Percentiles rank a stretch among this genome's conserved stretches.
These are phyloP conservation scores for Tetrahymena borealis DNA, from an alignment of 73 alveolate genomes.

Conservation along the genomic window DNA sequence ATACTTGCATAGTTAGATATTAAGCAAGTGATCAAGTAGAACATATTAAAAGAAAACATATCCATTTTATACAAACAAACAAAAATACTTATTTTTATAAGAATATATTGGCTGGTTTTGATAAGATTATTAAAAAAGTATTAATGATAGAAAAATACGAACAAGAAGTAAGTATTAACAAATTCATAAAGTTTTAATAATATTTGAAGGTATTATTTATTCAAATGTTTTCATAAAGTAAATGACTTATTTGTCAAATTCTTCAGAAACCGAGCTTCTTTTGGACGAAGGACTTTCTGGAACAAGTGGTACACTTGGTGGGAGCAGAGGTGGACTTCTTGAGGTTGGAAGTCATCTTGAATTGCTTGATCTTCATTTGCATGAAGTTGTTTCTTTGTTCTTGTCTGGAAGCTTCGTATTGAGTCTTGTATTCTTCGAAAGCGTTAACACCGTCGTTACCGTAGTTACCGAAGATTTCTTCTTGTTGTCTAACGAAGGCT, in stretches of 20 bases:
- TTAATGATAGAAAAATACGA: not conserved
- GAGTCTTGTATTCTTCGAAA: not conserved
- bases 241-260: not conserved
- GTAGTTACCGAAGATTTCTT: not conserved
- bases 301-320: not conserved
- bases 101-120: too few relatives aligned
- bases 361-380: not conserved
- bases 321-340: too few relatives aligned
- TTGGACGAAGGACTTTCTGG: not conserved
- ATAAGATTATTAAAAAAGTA: too few relatives aligned
- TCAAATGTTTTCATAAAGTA: too few relatives aligned
- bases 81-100: too few relatives aligned
- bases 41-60: too few relatives aligned
- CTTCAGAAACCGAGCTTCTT: constrained; percentile 2
- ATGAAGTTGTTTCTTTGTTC: not conserved
- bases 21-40: too few relatives aligned
- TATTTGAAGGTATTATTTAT: too few relatives aligned
- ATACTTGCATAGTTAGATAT: too few relatives aligned
- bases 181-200: too few relatives aligned
- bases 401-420: not conserved
- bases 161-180: not conserved
- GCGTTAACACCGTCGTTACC: not conserved
- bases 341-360: not conserved
- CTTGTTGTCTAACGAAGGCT: not conserved
- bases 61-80: too few relatives aligned